A percentile compares a stretch with the other conserved stretches of the same genome.
Conservation (phyloP, 768 basidiomycete genomes). For the Cystoderma amianthinum region DNA sequence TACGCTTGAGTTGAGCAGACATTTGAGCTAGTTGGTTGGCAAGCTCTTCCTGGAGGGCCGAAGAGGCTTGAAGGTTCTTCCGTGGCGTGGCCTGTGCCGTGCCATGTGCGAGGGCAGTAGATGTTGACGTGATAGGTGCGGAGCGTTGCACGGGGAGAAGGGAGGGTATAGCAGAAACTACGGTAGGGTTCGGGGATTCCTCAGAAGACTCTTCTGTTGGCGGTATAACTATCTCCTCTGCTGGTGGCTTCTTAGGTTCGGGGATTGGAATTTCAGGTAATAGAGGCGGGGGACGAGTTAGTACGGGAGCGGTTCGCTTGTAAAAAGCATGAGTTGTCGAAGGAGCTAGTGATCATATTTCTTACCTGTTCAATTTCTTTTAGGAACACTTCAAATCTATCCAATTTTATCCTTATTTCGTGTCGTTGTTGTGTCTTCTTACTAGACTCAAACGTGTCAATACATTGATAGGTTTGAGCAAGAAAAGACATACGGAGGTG, state of each 20-base stretch:
- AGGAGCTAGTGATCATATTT: too few relatives aligned
- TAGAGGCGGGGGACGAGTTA: conserved; percentile 21
- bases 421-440: conserved; percentile 34
- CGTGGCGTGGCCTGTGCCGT: conserved; percentile 9
- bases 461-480: too few relatives aligned
- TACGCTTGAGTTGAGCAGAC: conserved; percentile 83
- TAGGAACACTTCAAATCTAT: conserved; percentile 47
- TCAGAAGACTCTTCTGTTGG: too few relatives aligned
- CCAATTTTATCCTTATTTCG: conserved; percentile 42
- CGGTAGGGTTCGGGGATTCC: not conserved
- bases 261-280: not conserved
- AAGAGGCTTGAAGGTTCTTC: conserved; percentile 40
- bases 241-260: conserved; percentile 8
- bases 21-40: conserved; percentile 72
- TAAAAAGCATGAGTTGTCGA: too few relatives aligned
- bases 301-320: conserved; percentile 37
- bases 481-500: conserved; percentile 28
- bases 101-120: conserved; percentile 14
- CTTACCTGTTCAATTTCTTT: conserved; percentile 47
- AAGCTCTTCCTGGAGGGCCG: conserved; percentile 65
- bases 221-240: too few relatives aligned
- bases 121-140: conserved; percentile 18
- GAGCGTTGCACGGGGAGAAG: conserved; percentile 7
- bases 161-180: not conserved
- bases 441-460: conserved; percentile 17